These are phyloP conservation scores for Pichia sp. DNA, from an alignment of 1,139 yeast species.

Conservation along the genomic window DNA sequence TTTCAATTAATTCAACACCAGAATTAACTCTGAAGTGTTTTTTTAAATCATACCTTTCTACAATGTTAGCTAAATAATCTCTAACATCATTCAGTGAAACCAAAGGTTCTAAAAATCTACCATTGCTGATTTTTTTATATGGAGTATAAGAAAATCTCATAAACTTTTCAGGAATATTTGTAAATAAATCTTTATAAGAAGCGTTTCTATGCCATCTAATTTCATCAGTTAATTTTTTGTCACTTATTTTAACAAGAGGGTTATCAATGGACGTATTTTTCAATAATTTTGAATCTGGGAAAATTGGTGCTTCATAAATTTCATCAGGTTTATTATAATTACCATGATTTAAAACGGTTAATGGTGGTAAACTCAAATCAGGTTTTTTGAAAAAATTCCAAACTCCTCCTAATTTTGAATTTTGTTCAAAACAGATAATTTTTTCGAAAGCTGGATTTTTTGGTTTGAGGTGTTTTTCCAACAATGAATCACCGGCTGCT, in stretches of 20 bases:
- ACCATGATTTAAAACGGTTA: conserved; percentile 2
- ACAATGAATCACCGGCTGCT: conserved; percentile 11
- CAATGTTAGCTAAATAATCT: conserved; percentile 29
- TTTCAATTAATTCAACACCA: conserved; percentile 32
- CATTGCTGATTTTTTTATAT: conserved; percentile 5
- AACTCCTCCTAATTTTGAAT: conserved; percentile 39
- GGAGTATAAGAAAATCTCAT: conserved; percentile 36
- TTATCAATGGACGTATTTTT: conserved; percentile 6
- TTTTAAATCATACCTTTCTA: conserved; percentile 29
- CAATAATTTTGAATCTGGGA: conserved; percentile 1
- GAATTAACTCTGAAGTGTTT: conserved; percentile 37
- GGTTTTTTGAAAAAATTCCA: conserved; percentile 30
- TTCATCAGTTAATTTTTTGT: conserved; percentile 10
- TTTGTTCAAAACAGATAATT: conserved; percentile 37
- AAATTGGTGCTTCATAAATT: conserved; percentile 13
- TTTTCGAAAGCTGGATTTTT: conserved; percentile 31
- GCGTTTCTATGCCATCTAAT: conserved; percentile 21
- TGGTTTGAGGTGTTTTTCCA: conserved; percentile 16
- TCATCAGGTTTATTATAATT: conserved; percentile 12
- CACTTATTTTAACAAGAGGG: conserved; percentile 10
- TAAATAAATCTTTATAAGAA: conserved; percentile 38
- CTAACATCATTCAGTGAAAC: conserved; percentile 31
- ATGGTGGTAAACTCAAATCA: conserved; percentile 28
- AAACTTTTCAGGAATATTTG: conserved; percentile 43
- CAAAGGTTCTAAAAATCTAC: conserved; percentile 25